phyloP scores from a whole-genome alignment of 1,139 yeast species.

The Candida neerlandica region DNA sequence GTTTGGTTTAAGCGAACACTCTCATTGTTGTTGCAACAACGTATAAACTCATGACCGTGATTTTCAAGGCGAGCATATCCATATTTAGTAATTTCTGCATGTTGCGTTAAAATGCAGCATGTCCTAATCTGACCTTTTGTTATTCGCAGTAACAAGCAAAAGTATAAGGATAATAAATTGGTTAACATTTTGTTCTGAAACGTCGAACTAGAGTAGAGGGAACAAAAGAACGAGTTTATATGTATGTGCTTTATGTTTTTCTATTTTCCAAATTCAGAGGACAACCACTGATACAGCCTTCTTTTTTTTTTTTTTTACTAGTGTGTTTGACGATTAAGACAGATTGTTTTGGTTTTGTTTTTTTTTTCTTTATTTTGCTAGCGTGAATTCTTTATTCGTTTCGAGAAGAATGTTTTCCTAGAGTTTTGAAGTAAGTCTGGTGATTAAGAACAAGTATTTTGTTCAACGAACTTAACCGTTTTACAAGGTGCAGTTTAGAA shows the following conservation, averaged over 20 bases:
- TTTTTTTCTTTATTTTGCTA: too few species aligned
- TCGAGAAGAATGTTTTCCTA: too few species aligned
- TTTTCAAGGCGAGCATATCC: constrained; percentile 2
- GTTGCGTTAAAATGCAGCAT: not conserved
- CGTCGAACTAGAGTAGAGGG: not conserved
- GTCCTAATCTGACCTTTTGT: not conserved
- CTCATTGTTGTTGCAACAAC: not conserved
- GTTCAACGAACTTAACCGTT: too few species aligned
- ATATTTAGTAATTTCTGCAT: not conserved
- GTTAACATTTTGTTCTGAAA: too few species aligned
- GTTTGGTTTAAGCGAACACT: not conserved
- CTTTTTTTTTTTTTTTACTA: not conserved
- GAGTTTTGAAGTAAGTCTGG: too few species aligned
- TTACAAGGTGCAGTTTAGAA: too few species aligned
- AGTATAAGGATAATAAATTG: not conserved
- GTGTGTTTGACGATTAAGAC: not conserved
- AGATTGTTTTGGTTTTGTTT: too few species aligned
- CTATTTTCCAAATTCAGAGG: not conserved
- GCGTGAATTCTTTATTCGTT: too few species aligned
- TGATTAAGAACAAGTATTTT: too few species aligned
- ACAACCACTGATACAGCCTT: too few species aligned
- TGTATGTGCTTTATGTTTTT: not conserved
- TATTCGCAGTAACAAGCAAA: not conserved
- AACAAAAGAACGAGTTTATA: not conserved
- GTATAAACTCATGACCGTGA: not conserved